These are phyloP conservation scores for Schoenoplectus triqueter DNA, from an alignment of 202 grass and related monocot genomes.

Conservation along the genomic window DNA sequence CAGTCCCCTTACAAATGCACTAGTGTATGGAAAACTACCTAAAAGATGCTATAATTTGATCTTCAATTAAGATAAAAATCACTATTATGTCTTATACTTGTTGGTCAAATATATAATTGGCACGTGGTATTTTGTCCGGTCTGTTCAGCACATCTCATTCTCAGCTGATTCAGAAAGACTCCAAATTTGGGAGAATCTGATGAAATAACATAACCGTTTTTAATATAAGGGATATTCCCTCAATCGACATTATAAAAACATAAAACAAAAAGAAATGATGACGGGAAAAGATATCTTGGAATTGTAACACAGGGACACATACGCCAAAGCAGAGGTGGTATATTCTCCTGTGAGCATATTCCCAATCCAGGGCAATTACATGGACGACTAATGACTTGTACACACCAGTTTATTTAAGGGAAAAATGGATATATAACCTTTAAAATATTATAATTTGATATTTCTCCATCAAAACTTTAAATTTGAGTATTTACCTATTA, in stretches of 20 bases:
- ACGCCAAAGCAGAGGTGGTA: slow-evolving; percentile 56
- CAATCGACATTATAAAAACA: neutral
- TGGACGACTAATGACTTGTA: slow-evolving; percentile 38
- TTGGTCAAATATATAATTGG: slow-evolving; percentile 44
- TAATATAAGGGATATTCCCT: neutral
- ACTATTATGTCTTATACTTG: neutral
- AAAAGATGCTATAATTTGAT: neutral
- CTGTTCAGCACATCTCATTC: slow-evolving; percentile 49
- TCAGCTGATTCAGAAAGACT: slow-evolving; percentile 13
- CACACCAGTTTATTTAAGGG: too few relatives aligned
- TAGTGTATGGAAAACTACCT: slow-evolving; percentile 72
- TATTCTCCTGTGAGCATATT: slow-evolving; percentile 82
- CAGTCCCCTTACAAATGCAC: slow-evolving; percentile 67
- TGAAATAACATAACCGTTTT: too few relatives aligned
- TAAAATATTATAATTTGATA: too few relatives aligned
- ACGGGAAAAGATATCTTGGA: neutral
- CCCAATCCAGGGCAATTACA: slow-evolving; percentile 65
- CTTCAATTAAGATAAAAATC: neutral
- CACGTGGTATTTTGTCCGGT: slow-evolving; percentile 80
- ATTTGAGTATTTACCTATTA: too few relatives aligned
- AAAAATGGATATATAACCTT: too few relatives aligned
- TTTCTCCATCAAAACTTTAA: too few relatives aligned
- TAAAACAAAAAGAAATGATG: neutral
- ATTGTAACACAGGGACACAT: slow-evolving; percentile 50
- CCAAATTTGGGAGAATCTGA: too few relatives aligned